Base-by-base conservation (phyloP, 2,329 filamentous ascomycete genomes). In the Xylaria sp. region DNA sequence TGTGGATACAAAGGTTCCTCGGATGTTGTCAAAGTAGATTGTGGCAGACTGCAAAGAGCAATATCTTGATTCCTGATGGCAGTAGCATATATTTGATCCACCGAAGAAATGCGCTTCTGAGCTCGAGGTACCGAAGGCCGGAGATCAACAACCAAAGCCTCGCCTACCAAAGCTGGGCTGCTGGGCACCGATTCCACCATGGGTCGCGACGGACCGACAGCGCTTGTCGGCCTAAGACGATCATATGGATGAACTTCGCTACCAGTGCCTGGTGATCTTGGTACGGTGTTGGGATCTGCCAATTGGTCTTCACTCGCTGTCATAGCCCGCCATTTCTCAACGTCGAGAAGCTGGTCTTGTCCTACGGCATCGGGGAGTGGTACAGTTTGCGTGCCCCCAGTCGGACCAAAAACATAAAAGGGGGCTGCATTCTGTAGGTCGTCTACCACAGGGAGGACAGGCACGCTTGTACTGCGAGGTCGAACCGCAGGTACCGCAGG, bases 381-480 rank as follows among this genome's bases (percentile, higher is more conserved):
- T 51, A 32, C 19, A 60, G 48, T 54, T 39, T 62, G 61, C 24
- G 58, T 17, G 27, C 39, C 61, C n/a, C 66, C 64, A 8, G 58
- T 62, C 32, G 79, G 78, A 1, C 83, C 84, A 70, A 86, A 85
- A 34, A 85, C 80, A 69, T 83, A 84, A 68, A 85, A 86, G 1
- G 83, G 83, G 1, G 83, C 80, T 1, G 79, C 76, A 32, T 84
- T 82, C 12, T 82, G 80, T 45, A 82, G 78, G 21, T 80, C 81
- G 60, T 85, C 83, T 2, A 79, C 74, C 42, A 81, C 80, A 6
- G 80, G 81, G 66, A 83, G 84, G n/a, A 82, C 70, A 0, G 86
- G 85, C 47, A 87, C 73, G 67, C 84, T 88, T 54, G 82, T 80
- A 70, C 86, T 86, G 65, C 85, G 82, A 24, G 80, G 80, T 1